These are phyloP conservation scores for Pseudocercospora pini-densiflorae DNA, from an alignment of 2,329 filamentous ascomycete genomes.

Conservation along the genomic window DNA sequence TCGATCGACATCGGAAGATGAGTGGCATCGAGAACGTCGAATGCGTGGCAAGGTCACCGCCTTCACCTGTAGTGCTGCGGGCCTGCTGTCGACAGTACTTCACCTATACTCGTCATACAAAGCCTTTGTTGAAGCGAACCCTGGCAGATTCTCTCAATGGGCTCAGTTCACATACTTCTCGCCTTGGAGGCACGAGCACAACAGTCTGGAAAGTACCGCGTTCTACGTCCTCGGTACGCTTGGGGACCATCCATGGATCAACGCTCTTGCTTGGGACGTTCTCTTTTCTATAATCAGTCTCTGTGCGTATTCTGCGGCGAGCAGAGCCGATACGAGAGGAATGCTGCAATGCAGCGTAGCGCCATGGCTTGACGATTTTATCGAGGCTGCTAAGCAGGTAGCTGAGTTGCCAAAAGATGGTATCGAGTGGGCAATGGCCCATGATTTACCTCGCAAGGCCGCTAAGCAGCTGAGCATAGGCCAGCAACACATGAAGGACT, in stretches of 20 bases:
- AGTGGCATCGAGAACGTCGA: too few species aligned
- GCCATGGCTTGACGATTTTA: constrained; percentile 21
- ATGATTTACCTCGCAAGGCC: neutral
- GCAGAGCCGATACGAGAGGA: constrained; percentile 55
- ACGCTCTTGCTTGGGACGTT: neutral
- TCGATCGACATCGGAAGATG: too few species aligned
- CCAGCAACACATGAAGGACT: neutral
- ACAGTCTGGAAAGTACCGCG: neutral
- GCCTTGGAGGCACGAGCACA: neutral
- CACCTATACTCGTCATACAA: neutral
- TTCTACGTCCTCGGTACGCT: neutral
- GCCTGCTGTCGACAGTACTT: neutral
- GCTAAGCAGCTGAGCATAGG: neutral
- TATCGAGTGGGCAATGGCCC: neutral
- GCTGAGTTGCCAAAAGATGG: neutral
- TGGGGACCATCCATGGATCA: neutral
- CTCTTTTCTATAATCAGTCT: neutral
- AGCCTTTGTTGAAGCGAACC: neutral
- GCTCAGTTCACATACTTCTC: neutral
- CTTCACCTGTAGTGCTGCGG: neutral
- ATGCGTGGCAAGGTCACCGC: too few species aligned
- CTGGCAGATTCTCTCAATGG: neutral
- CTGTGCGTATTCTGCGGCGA: constrained; percentile 52
- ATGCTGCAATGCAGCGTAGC: constrained; percentile 43
- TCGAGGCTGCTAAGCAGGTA: neutral